Conservation (phyloP, 345 rosid genomes). For the Brassica cretica region DNA sequence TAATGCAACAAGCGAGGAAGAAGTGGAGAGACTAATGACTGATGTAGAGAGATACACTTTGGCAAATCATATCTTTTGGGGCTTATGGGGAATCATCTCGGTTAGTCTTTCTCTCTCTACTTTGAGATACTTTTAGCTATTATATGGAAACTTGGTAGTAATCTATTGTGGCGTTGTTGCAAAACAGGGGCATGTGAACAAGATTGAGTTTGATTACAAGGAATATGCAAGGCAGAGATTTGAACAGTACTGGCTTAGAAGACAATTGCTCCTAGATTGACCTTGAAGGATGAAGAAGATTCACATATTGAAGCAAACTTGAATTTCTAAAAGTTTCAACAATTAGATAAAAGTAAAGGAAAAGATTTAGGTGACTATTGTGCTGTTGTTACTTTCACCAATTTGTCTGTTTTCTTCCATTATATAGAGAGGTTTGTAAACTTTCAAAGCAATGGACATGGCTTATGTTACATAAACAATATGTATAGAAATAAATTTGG, state of each 20-base stretch:
- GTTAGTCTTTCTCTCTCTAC: constrained; percentile 25
- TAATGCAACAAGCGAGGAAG: constrained; percentile 43
- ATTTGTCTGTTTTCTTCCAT: constrained; percentile 3
- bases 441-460: not conserved
- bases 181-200: constrained; percentile 48
- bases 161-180: constrained; percentile 11
- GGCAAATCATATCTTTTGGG: constrained; percentile 81
- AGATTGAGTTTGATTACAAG: constrained; percentile 52
- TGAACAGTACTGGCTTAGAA: constrained; percentile 54
- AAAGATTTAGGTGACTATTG: not conserved
- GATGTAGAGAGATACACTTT: constrained; percentile 68
- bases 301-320: not conserved
- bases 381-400: constrained; percentile 12
- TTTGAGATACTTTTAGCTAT: not conserved
- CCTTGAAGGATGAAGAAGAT: constrained; percentile 17
- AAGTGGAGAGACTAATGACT: constrained; percentile 46
- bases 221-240: constrained; percentile 68
- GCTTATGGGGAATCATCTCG: constrained; percentile 69
- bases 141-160: not conserved
- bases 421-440: constrained; percentile 17
- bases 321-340: not conserved
- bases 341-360: not conserved
- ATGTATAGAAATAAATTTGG: not conserved
- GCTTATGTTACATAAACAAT: not conserved
- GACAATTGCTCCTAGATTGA: constrained; percentile 37